Evolutionary conservation across 495 filamentous ascomycete genomes (phyloP).

Genomic region (Articulospora tetracladia): DNA sequence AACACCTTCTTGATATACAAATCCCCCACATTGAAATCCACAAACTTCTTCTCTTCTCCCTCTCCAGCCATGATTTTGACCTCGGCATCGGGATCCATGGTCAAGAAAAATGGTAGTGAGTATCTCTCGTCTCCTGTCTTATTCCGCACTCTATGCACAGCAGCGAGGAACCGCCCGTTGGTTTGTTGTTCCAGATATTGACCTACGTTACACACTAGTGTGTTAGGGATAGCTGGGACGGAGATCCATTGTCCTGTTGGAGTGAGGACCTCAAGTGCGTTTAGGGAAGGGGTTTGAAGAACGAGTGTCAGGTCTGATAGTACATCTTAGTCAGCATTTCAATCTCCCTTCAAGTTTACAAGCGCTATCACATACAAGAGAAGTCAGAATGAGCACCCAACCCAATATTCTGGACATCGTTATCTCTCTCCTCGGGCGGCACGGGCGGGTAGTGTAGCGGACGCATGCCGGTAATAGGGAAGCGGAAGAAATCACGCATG

Average conservation of each 20-base stretch:
- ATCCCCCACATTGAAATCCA: constrained; percentile 3
- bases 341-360: neutral
- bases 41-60: constrained; percentile 4
- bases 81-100: constrained; percentile 1
- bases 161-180: constrained; percentile 1
- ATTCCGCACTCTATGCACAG: neutral
- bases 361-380: neutral
- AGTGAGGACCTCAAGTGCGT: neutral
- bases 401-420: neutral
- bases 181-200: neutral
- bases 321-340: neutral
- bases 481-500: neutral
- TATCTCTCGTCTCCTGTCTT: neutral
- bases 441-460: constrained; percentile 1
- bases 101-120: neutral
- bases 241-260: constrained; percentile 2
- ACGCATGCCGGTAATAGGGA: neutral
- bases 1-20: constrained; percentile 8
- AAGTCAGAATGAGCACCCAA: neutral
- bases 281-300: neutral
- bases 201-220: neutral
- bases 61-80: neutral
- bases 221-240: neutral
- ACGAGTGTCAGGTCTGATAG: neutral
- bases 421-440: neutral